Base-by-base conservation (phyloP, 148 eudicot species). In the Simmondsia chinensis region DNA sequence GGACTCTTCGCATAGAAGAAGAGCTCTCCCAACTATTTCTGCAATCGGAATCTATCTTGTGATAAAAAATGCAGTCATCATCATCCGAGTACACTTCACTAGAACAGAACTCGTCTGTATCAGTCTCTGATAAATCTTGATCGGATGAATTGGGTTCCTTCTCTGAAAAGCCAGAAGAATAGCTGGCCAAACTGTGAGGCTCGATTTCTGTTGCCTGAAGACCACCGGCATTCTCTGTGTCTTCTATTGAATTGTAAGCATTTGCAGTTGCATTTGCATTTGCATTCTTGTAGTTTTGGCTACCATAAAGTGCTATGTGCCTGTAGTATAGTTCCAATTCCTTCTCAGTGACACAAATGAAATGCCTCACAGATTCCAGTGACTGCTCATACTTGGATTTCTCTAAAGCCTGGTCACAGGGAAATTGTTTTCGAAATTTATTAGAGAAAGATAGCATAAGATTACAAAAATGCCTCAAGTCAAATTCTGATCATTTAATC, bases 351-450 rank as follows among this genome's bases (percentile, higher is more conserved):
- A 81, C 72, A 20, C 74, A 78, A 57, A 91, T 91, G 68, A 67
- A 76, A 34, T 68, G 87, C 46, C 95, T 76, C 20, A 79, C 86
- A 9, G 93, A 68, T 60, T 91, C 97, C 10, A 91, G 75, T n/a
- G 94, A 81, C 54, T 91, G 97, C 68, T 85, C 94, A 53, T 82
- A 85, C 56, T 76, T 91, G 3, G 93, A 81, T 58, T 82, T 91
- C 54, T 91, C 85, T 21, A 77, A 58, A 14, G 96, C 96, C 89
- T 84, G 80, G 44, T 23, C 26, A 52, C 29, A 41, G 46, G 38
- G 39, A 23, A 20, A 7, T 15, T 2, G 19, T 18, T 6, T 15
- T 22, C 19, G 10, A 31, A 12, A 34, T 41, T 23, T 26, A 20
- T 5, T 5, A 5, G 9, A 28, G 5, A 28, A 28, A 28, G 9